Evolutionary conservation across 176 grass and related monocot species (phyloP), one percentile per base, ranked within the genome.

Genomic region (Rhipidocladum racemiflorum): DNA sequence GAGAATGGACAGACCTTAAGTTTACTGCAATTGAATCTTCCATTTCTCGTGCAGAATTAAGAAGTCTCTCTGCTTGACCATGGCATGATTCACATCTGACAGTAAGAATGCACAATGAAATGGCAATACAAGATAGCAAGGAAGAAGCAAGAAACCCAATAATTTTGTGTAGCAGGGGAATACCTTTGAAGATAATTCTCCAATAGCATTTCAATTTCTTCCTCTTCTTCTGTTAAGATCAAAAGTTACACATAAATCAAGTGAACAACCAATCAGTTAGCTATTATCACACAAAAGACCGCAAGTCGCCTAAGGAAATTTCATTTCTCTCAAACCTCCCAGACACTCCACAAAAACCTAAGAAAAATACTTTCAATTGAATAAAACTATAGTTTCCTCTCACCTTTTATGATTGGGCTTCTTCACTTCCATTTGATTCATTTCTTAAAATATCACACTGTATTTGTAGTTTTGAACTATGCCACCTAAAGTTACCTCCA

Each of bases 141-240:
- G 46, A 68, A 25, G 18, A 62, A 73, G 87, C 5, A 80, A 77
- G 40, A 75, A 75, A 66, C 11, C 46, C 24, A 78, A 81, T 36
- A 28, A 90, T 21, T 7, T 7, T 74, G n/a, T 68, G 61, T 76
- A 11, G 48, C 64, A 68, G 38, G 14, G 73, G 21, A 59, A 75
- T 89, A 98, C 96, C 96, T 92, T 74, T 95, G 92, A 76, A 98
- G 92, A 82, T 98, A 98, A 82, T 93, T 98, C 88, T 98, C 96
- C 73, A 98, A 77, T 46, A 98, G 83, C 96, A 98, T 98, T 86
- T 98, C 96, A 83, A 98, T 98, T 82, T 98, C 96, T 83, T 98
- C 96, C 87, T 98, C 96, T 80, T 98, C 96, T 85, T 98, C 96
- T 98, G 85, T 81, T 83, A 54, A 90, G 85, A 55, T 39, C 4